Conservation (phyloP, 1,284 basidiomycete genomes). For the Leccinum pallidistipes region DNA sequence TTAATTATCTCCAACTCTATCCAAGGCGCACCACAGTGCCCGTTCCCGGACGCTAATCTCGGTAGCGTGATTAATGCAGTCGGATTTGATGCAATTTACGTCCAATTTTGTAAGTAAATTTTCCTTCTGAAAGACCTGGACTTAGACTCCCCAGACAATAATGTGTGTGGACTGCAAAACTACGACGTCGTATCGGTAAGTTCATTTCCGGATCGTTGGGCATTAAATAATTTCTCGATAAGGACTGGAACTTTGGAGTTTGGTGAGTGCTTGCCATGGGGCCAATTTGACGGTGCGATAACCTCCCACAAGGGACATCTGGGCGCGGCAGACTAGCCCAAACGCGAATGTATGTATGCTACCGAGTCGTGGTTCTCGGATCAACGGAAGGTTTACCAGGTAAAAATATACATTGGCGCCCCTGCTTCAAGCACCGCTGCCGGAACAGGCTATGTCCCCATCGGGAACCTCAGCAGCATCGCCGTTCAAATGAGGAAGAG, state of each 20-base stretch:
- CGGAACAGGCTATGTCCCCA: constrained; percentile 50
- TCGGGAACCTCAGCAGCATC: constrained; percentile 49
- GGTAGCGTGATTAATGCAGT: constrained; percentile 54
- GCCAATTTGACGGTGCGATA: not conserved
- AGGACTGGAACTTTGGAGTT: constrained; percentile 54
- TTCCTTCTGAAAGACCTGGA: not conserved
- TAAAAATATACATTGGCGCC: constrained; percentile 63
- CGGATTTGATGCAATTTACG: constrained; percentile 62
- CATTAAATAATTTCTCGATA: not conserved
- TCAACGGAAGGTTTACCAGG: constrained; percentile 14
- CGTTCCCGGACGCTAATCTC: constrained; percentile 60
- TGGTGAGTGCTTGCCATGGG: constrained; percentile 41
- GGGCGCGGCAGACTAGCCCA: constrained; percentile 59
- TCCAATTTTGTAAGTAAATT: constrained; percentile 51
- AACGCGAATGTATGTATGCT: constrained; percentile 46
- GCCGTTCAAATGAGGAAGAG: constrained; percentile 55
- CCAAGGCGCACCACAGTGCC: constrained; percentile 57
- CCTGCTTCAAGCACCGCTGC: constrained; percentile 54
- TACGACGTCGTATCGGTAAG: constrained; percentile 43
- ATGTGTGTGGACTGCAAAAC: constrained; percentile 53
- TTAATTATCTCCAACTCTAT: not conserved
- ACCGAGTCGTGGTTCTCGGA: not conserved
- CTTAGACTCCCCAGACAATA: constrained; percentile 46
- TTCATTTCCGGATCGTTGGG: not conserved
- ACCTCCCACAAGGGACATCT: constrained; percentile 49